These are phyloP conservation scores for Clarkia xantiana DNA, from an alignment of 345 rosid species.

Conservation along the genomic window DNA sequence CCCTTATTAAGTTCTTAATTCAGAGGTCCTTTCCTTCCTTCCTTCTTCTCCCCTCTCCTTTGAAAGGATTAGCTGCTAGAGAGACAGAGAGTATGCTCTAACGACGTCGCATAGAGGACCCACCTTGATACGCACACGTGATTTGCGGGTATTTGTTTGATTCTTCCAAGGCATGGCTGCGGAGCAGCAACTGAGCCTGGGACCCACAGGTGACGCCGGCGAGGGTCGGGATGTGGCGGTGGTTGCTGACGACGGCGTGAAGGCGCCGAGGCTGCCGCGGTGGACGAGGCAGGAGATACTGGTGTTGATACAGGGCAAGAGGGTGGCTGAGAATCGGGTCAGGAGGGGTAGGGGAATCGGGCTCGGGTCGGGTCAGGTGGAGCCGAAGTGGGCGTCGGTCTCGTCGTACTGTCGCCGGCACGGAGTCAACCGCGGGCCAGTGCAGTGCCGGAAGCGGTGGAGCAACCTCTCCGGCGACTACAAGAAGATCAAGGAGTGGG, in stretches of 20 bases:
- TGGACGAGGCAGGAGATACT: conserved; percentile 97
- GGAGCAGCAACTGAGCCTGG: conserved; percentile 39
- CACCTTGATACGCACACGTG: conserved; percentile 18
- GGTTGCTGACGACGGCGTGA: conserved; percentile 38
- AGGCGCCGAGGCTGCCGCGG: conserved; percentile 75
- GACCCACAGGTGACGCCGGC: conserved; percentile 19
- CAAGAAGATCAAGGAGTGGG: conserved; percentile 97
- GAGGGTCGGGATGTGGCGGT: conserved; percentile 29
- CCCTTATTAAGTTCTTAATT: conserved; percentile 1
- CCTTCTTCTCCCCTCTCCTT: no score
- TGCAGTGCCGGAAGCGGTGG: conserved; percentile 98
- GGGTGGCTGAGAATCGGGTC: conserved; percentile 78
- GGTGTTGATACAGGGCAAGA: conserved; percentile 87
- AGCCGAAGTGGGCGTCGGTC: conserved; percentile 92
- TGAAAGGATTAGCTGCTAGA: no score
- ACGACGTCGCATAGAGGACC: conserved; percentile 4
- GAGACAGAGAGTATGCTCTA: no score
- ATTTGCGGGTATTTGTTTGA: conserved; percentile 4
- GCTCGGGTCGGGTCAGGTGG: conserved; percentile 50
- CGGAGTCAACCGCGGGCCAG: conserved; percentile 92
- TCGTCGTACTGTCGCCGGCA: conserved; percentile 79
- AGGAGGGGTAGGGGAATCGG: conserved; percentile 66
- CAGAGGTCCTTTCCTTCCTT: no score
- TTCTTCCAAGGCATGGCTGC: conserved; percentile 30
- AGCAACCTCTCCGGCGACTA: conserved; percentile 94